Evolutionary conservation across 768 basidiomycete genomes (phyloP).

Genomic region (Pulveroboletus sp.): DNA sequence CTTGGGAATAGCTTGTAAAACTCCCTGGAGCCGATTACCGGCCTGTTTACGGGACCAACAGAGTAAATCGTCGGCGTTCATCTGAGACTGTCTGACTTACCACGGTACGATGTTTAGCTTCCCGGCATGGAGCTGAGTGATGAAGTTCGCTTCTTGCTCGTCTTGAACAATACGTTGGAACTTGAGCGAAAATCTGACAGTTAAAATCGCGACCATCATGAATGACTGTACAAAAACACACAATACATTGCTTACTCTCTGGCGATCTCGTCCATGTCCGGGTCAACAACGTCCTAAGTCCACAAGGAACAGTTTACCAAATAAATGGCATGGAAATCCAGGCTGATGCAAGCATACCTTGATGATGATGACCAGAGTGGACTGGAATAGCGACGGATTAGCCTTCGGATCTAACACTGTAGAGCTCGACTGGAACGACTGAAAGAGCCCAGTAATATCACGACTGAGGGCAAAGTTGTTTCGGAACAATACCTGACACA

Average conservation of each 20-base stretch:
- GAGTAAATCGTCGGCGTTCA: background rate
- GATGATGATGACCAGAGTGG: too few relatives aligned
- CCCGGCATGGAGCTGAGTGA: constrained; percentile 56
- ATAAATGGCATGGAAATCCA: too few relatives aligned
- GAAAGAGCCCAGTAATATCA: constrained; percentile 63
- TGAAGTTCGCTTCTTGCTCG: constrained; percentile 62
- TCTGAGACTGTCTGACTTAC: constrained; percentile 17
- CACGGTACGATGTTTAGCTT: constrained; percentile 59
- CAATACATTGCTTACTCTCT: constrained; percentile 42
- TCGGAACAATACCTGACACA: constrained; percentile 55
- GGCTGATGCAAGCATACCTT: too few relatives aligned
- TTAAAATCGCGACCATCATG: background rate
- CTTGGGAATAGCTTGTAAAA: constrained; percentile 56
- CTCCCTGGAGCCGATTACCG: constrained; percentile 59
- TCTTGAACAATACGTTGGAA: constrained; percentile 61
- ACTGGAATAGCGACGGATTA: constrained; percentile 58
- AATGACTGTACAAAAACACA: too few relatives aligned
- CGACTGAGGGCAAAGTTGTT: constrained; percentile 64
- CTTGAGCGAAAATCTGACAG: constrained; percentile 49
- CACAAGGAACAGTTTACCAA: too few relatives aligned
- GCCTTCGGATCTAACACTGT: constrained; percentile 55
- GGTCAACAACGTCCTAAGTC: constrained; percentile 60
- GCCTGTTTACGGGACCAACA: constrained; percentile 21
- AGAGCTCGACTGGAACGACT: constrained; percentile 59
- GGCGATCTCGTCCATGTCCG: constrained; percentile 56